phyloP scores from a whole-genome alignment of 1,284 basidiomycete genomes.

The Moesziomyces globuligerus region DNA sequence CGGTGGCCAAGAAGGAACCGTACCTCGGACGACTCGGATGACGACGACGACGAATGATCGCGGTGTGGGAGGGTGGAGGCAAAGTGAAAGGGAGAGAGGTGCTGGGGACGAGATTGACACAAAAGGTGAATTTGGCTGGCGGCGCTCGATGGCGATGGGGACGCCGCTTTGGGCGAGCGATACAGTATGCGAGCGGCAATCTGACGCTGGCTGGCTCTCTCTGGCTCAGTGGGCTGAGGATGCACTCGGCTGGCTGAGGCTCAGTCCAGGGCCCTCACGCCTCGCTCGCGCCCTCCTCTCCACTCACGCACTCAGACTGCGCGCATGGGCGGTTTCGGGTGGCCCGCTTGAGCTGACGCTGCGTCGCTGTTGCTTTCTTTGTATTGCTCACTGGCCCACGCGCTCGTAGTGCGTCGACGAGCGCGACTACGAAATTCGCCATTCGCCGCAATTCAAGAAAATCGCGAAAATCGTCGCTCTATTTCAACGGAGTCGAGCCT shows the following conservation, averaged over 20 bases:
- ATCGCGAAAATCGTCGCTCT: too few species aligned
- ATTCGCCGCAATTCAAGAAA: too few species aligned
- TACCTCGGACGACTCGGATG: conserved; percentile 12
- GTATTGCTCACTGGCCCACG: too few species aligned
- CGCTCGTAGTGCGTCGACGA: too few species aligned
- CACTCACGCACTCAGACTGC: too few species aligned
- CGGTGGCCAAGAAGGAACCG: conserved; percentile 11
- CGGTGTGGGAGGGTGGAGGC: neutral
- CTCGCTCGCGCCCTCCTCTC: too few species aligned
- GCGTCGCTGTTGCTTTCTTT: too few species aligned
- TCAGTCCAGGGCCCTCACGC: neutral
- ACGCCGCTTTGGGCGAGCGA: conserved; percentile 3
- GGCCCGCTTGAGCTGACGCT: neutral
- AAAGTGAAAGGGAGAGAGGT: neutral
- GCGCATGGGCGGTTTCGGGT: too few species aligned
- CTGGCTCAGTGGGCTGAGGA: neutral
- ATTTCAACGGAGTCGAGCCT: too few species aligned
- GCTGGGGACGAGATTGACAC: neutral
- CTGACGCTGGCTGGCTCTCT: neutral
- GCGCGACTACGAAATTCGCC: too few species aligned
- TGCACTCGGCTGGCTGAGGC: neutral
- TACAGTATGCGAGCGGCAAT: neutral
- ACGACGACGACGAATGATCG: conserved; percentile 5
- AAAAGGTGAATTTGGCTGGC: too few species aligned
- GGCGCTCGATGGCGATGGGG: conserved; percentile 1